Evolutionary conservation across 139 green algal species (phyloP), one percentile per base, ranked within the genome.

Genomic region (Chlorella sp.): DNA sequence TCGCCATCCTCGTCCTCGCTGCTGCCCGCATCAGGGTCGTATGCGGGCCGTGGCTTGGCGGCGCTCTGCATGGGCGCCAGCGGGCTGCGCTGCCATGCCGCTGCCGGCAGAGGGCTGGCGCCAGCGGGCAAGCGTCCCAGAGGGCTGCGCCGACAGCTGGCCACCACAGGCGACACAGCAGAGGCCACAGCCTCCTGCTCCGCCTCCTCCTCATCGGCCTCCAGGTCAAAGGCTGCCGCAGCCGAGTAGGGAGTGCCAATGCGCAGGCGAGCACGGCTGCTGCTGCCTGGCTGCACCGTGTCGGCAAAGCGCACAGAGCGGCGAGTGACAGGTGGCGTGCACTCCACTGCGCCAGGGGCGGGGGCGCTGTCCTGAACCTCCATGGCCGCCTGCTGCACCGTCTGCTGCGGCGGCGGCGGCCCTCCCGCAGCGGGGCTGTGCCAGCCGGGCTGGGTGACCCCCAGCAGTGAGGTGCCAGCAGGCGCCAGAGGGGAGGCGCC

Each of bases 221-320:
- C 58, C 17, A 60, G 51, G 51, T 60, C 51, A 60, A 60, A 60
- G 51, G 58, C 77, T 34, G 74, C 74, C 8, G 48, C 74, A 1
- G 38, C 30, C 14, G 77, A 83, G 77, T 83, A 56, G 6, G 77
- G 77, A 13, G 77, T 83, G 28, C 58, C 77, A 38, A 58, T n/a
- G 26, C 77, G 30, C 3, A 58, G 58, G 1, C 20, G 16, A 2
- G 19, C 77, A 41, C 67, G 38, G n/a, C 40, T 32, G 60, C 77
- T 62, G 77, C 77, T 62, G 77, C 58, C 64, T 8, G 54, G 40
- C 38, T 22, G 54, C 54, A 68, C 81, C 41, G 65, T 38, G 28
- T 32, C 81, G 32, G 65, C 81, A 80, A 85, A 85, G 28, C 65
- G 81, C 72, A 85, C 81, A 28, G 81, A 85, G 38, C 72, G 81